Evolutionary conservation across 805 yeast species (phyloP).

Genomic region (Citeromyces nyonsensis): DNA sequence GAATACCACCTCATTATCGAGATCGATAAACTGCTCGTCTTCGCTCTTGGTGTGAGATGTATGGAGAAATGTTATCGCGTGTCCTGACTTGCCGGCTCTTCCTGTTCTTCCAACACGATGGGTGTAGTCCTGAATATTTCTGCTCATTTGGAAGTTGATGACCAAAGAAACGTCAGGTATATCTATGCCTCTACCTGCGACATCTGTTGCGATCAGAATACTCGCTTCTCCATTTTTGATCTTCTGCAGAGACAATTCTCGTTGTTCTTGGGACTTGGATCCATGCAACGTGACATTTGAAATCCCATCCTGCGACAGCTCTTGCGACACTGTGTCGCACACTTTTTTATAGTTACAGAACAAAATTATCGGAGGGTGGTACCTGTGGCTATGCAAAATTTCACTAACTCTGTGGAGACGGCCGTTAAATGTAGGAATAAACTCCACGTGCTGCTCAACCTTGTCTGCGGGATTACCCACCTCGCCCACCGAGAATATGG

Average conservation of each 20-base stretch:
- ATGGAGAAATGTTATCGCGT: conserved; percentile 58
- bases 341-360: conserved; percentile 68
- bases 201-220: conserved; percentile 80
- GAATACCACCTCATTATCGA: conserved; percentile 33
- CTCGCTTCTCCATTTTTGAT: conserved; percentile 41
- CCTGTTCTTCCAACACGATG: conserved; percentile 97
- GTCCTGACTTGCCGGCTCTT: conserved; percentile 76
- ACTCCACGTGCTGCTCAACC: conserved; percentile 56
- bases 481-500: conserved; percentile 50
- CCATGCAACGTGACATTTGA: conserved; percentile 66
- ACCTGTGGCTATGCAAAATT: conserved; percentile 8
- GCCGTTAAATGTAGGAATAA: conserved; percentile 23
- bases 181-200: conserved; percentile 93
- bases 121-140: conserved; percentile 65
- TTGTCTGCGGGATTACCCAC: conserved; percentile 50
- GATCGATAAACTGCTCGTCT: conserved; percentile 10
- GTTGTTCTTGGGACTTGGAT: conserved; percentile 66
- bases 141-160: conserved; percentile 74
- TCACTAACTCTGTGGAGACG: conserved; percentile 24
- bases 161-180: conserved; percentile 79
- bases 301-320: conserved; percentile 27
- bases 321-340: conserved; percentile 52
- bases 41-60: too few species aligned
- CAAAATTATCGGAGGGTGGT: conserved; percentile 49
- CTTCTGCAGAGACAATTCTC: conserved; percentile 61